These are phyloP conservation scores for Picea abies DNA, from an alignment of 83 land plant genomes.

Conservation along the genomic window DNA sequence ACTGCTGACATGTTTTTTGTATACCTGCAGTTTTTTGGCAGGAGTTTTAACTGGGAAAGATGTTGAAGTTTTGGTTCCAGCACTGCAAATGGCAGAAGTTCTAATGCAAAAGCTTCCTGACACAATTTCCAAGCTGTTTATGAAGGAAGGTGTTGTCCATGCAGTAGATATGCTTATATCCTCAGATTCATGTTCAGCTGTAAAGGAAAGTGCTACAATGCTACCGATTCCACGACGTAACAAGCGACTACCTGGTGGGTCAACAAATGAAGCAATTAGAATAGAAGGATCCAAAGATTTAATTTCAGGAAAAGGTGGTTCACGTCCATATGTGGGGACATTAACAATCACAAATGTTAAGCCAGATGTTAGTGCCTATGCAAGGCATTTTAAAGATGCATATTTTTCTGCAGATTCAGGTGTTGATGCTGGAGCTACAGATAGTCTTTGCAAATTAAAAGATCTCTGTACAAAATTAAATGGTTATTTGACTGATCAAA, in stretches of 20 bases:
- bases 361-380: conserved; percentile 21
- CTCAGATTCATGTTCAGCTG: conserved; percentile 7
- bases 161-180: conserved; percentile 34
- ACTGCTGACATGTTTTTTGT: neutral
- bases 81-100: conserved; percentile 53
- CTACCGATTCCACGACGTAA: neutral
- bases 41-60: conserved; percentile 47
- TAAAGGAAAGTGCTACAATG: conserved; percentile 6
- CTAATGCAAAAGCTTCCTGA: conserved; percentile 54
- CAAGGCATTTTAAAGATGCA: conserved; percentile 34
- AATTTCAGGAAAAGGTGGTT: neutral
- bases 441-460: conserved; percentile 43
- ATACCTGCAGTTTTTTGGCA: conserved; percentile 40
- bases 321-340: neutral
- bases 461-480: conserved; percentile 33
- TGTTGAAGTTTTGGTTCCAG: conserved; percentile 32
- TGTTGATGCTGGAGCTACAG: conserved; percentile 22
- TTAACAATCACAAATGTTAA: conserved; percentile 19
- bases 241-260: neutral
- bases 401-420: conserved; percentile 41
- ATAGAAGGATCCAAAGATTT: conserved; percentile 8
- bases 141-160: conserved; percentile 64
- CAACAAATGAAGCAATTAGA: neutral
- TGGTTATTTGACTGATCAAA: conserved; percentile 7
- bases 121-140: conserved; percentile 40